Evolutionary conservation across 192 early-diverging fungal species (phyloP), one percentile per base, ranked within the genome.

Genomic region (Coemansia sp.): DNA sequence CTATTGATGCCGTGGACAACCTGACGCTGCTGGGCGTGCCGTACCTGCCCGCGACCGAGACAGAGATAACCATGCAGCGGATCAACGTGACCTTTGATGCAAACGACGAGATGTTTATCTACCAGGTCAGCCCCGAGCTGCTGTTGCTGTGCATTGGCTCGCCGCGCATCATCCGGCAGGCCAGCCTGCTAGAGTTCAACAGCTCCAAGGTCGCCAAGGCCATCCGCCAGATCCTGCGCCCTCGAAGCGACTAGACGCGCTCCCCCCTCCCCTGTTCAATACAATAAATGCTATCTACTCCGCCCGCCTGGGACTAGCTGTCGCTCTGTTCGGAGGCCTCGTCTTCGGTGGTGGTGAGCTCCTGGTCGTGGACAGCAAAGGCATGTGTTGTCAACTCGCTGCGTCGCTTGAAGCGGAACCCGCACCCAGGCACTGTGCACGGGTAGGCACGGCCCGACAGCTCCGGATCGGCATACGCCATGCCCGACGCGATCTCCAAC

Each of bases 1-100:
- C 92, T 80, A 91, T 98, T 60, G 92, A 93, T 38, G 89, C 90
- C 12, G 81, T 90, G 31, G 82, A 92, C 20, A 90, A 94, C 47
- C 77, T 97, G 20, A 76, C 82, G 5, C 59, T 68, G 14, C 82
- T 96, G 25, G 95, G 94, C 29, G 8, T 20, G 7, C 38, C 10
- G 10, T 37, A 60, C 19, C 14, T 39, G 14, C 25, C 42, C 17
- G 35, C 10, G 2, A 19, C 23, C 38, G 61, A 64, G 31, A 47
- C 51, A 23, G 60, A 56, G 10, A 18, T 22, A 34, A 25, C 28
- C 33, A 37, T 49, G 47, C 61, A 69, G 44, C 42, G 43, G n/a
- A 54, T 48, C 7, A 38, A 47, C 10, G 44, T 74, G 3, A 47
- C 31, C 5, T 43, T 74, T 26, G 55, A 57, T 8, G 49, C 40